phyloP scores from a whole-genome alignment of 164 flowering plant genomes.

The Umbilicus rupestris region DNA sequence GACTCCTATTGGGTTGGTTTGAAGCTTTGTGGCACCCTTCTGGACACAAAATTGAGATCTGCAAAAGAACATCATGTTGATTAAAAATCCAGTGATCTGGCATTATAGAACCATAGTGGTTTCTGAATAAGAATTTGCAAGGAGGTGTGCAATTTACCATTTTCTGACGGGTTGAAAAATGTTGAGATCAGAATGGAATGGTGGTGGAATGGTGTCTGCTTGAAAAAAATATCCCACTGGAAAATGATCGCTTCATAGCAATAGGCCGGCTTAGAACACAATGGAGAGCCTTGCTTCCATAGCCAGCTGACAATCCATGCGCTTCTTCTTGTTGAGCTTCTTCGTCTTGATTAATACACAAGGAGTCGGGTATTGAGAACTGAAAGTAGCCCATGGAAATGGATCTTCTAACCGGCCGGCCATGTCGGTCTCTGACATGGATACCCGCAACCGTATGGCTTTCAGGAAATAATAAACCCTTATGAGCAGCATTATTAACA shows the following conservation, averaged over 20 bases:
- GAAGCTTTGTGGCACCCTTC: too few relatives aligned
- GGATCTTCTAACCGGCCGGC: constrained; percentile 49
- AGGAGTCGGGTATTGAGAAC: constrained; percentile 39
- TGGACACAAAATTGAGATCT: too few relatives aligned
- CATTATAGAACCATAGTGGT: too few relatives aligned
- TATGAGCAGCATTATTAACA: background rate
- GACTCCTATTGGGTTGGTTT: too few relatives aligned
- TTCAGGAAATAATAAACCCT: background rate
- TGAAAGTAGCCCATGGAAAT: constrained; percentile 44
- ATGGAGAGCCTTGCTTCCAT: constrained; percentile 25
- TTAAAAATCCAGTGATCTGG: too few relatives aligned
- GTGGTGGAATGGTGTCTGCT: constrained; percentile 17
- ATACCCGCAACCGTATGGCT: constrained; percentile 14
- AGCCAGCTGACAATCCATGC: constrained; percentile 8
- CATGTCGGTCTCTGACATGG: too few relatives aligned
- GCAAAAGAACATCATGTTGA: too few relatives aligned
- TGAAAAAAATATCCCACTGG: constrained; percentile 55
- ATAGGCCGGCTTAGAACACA: constrained; percentile 28
- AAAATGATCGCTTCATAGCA: constrained; percentile 56
- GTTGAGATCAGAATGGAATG: background rate
- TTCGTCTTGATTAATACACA: constrained; percentile 20
- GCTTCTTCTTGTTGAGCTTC: constrained; percentile 20
- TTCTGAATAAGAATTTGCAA: too few relatives aligned
- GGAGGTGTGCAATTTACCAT: too few relatives aligned
- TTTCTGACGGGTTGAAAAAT: too few relatives aligned